phyloP scores from a whole-genome alignment of 2,329 filamentous ascomycete genomes.

The Aureobasidium vineae region DNA sequence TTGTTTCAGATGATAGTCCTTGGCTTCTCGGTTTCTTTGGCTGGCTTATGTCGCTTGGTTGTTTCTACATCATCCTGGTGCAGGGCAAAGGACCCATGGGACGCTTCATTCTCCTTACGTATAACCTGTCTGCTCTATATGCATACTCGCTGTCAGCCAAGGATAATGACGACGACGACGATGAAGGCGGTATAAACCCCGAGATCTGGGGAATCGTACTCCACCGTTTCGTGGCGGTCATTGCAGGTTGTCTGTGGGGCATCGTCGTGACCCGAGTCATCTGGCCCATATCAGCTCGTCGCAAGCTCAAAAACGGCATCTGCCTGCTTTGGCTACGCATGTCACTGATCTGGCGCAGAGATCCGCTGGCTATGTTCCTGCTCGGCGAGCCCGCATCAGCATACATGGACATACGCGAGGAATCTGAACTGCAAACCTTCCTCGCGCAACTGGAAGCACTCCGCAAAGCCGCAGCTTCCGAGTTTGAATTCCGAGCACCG shows the following conservation, averaged over 20 bases:
- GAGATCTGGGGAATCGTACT: conserved; percentile 83
- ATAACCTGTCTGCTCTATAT: conserved; percentile 93
- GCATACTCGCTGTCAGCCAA: conserved; percentile 83
- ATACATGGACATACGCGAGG: conserved; percentile 87
- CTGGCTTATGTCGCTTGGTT: conserved; percentile 74
- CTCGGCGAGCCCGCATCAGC: conserved; percentile 41
- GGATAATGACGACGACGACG: conserved; percentile 75
- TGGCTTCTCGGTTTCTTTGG: conserved; percentile 76
- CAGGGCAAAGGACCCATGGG: conserved; percentile 84
- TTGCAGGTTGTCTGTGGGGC: conserved; percentile 86
- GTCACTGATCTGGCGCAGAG: conserved; percentile 93
- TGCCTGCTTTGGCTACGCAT: conserved; percentile 92
- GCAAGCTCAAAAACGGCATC: conserved; percentile 84
- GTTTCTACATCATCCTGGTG: conserved; percentile 86
- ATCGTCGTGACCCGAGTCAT: conserved; percentile 84
- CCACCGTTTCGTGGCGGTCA: conserved; percentile 83
- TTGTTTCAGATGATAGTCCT: conserved; percentile 69
- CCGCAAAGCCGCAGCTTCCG: conserved; percentile 69
- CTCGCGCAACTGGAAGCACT: conserved; percentile 69
- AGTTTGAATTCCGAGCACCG: conserved; percentile 84
- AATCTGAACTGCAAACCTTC: conserved; percentile 81
- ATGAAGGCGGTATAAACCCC: conserved; percentile 80
- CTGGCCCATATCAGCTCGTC: conserved; percentile 88
- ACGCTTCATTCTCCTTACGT: conserved; percentile 89
- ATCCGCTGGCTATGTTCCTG: conserved; percentile 72